phyloP scores from a whole-genome alignment of 2,329 filamentous ascomycete genomes.

The Pseudogymnoascus sp. region DNA sequence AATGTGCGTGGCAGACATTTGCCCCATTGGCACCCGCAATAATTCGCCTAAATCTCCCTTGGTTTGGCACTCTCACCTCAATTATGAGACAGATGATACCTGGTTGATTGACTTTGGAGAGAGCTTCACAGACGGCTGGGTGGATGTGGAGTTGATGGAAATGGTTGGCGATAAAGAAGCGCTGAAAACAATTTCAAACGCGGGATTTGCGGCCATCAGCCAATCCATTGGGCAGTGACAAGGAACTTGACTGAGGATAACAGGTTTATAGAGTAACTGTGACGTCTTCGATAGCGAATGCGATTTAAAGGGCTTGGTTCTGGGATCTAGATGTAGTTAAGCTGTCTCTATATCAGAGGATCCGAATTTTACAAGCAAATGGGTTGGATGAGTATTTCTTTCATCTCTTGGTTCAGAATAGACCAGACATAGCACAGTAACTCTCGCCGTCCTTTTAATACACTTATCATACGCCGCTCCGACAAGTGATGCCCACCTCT shows the following conservation, averaged over 20 bases:
- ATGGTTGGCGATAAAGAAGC: constrained; percentile 19
- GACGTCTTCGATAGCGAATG: not conserved
- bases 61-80: not conserved
- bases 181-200: constrained; percentile 9
- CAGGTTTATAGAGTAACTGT: not conserved
- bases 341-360: not conserved
- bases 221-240: not conserved
- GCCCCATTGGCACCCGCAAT: constrained; percentile 2
- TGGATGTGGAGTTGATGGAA: constrained; percentile 18
- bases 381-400: no score
- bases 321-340: not conserved
- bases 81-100: constrained; percentile 16
- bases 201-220: not conserved
- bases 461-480: no score
- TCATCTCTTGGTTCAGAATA: no score
- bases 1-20: constrained; percentile 6
- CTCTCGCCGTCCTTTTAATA: no score
- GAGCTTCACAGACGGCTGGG: constrained; percentile 21
- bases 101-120: constrained; percentile 25
- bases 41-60: not conserved
- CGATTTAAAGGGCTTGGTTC: not conserved
- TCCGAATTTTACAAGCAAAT: no score
- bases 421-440: no score
- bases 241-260: not conserved
- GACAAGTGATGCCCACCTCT: no score